These are phyloP conservation scores for Globisporangium parvum DNA, from an alignment of 352 stramenopile species.

Conservation along the genomic window DNA sequence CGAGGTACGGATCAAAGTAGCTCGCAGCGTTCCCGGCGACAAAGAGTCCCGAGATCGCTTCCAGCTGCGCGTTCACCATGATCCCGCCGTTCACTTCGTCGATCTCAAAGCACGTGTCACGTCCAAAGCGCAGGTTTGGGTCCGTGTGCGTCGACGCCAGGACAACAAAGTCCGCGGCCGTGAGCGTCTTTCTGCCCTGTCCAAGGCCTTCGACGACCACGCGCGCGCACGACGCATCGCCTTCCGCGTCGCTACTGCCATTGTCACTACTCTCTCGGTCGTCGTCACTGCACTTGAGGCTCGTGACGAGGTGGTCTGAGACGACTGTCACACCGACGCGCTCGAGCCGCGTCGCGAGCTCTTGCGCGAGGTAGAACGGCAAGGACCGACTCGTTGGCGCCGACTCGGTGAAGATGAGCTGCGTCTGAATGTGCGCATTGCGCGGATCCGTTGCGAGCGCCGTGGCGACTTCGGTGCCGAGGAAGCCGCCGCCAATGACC, in stretches of 20 bases:
- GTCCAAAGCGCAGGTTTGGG: conserved; percentile 66
- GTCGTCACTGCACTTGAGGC: conserved; percentile 40
- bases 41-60: conserved; percentile 87
- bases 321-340: conserved; percentile 62
- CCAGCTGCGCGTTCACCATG: conserved; percentile 87
- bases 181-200: conserved; percentile 57
- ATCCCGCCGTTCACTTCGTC: conserved; percentile 86
- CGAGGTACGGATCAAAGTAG: conserved; percentile 88
- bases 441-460: conserved; percentile 59
- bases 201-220: conserved; percentile 57
- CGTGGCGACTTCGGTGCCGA: conserved; percentile 85
- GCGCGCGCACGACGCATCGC: conserved; percentile 33
- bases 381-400: conserved; percentile 58
- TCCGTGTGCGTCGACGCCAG: conserved; percentile 90
- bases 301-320: conserved; percentile 70
- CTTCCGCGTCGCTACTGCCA: conserved; percentile 12
- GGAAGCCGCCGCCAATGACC: conserved; percentile 87
- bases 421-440: conserved; percentile 39
- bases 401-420: conserved; percentile 51
- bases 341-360: conserved; percentile 55
- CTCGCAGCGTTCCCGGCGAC: conserved; percentile 86
- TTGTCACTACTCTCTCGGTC: not conserved
- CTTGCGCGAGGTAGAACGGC: conserved; percentile 74
- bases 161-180: conserved; percentile 88
- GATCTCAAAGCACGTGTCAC: conserved; percentile 70